Evolutionary conservation across 805 yeast genomes (phyloP), one percentile per base, ranked within the genome.

Genomic region (Kodamaea fukazawae): DNA sequence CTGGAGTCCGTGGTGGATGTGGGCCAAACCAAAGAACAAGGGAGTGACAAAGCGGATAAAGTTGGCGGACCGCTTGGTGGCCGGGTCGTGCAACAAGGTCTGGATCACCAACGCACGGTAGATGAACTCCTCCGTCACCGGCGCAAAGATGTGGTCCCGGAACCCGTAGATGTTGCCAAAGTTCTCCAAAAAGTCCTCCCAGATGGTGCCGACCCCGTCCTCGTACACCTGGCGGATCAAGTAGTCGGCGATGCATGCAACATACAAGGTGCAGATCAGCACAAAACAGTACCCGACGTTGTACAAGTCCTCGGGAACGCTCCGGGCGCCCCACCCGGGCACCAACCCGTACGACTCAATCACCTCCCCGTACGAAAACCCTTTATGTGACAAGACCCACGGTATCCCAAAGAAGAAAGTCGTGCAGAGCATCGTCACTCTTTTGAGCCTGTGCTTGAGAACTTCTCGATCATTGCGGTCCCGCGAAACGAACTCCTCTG

Each of bases 101-200:
- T 34, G 38, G 14, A 39, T 39, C 25, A 44, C 74, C 43, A 47
- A 71, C 0, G 82, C 67, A 2, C 95, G 67, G 54, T 80, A 87
- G 1, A 85, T 73, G 20, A 86, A 46, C 54, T 87, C 96, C 55
- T 87, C 96, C 0, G 91, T 79, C 2, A 82, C 34, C 3, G 96
- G 96, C 0, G 89, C 96, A 29, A 83, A 64, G 0, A 84, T 40
- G 34, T 77, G 68, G 54, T 83, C 80, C 43, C 93, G 59, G 16
- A 78, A 25, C 1, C 79, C 78, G 17, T 60, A 56, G 3, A 75
- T 42, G 6, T 63, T 58, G 7, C 28, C 10, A 15, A 64, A 49
- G 16, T 48, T 54, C 1, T 48, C 43, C 1, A 4, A 4, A 12
- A 62, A 41, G 20, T 59, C 68, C 41, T 31, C 39, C 15, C 14